Base-by-base conservation (phyloP, 495 filamentous ascomycete genomes). In the Xylaria sp. region DNA sequence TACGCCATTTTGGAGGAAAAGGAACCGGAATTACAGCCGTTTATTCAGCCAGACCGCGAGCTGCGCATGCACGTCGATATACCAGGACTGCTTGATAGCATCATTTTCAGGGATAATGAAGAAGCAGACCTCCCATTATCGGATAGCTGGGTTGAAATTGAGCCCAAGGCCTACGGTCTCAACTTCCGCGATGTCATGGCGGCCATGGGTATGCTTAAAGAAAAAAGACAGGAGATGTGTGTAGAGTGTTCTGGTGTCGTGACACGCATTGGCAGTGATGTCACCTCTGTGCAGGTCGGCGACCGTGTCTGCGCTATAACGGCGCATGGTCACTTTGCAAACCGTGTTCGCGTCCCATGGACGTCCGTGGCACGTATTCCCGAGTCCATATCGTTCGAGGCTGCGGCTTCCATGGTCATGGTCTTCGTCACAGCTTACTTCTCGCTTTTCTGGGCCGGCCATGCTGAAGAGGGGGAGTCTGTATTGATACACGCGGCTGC, bases 401-500 rank as follows among this genome's bases (percentile, higher is more conserved):
- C 80, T 19, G 85, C 85, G 3, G 86, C 85, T 2, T 82, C 85
- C 0, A 71, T 90, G 0, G 87, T 87, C 0, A 78, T 87, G 0
- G 84, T 83, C 1, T 91, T 82, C 69, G 77, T 79, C 24, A 88
- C 88, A 0, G 88, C 88, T 0, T 85, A 85, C 48, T 83, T 88
- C 61, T 80, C 84, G 0, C 58, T 86, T 1, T 71, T 80, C 71
- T 72, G 82, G 26, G 75, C 75, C 6, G 84, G 77, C 0, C 63
- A 73, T 1, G 71, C 83, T 0, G 52, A 79, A 43, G 73, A 77
- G 79, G 88, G 37, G 0, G 90, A 90, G 61, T 79, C 73, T 0
- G 82, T 90, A 0, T 77, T 91, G 26, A 87, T 91, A 40, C 86
- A 90, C 66, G 77, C 81, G 0, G 89, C 83, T 1, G 77, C 85